A percentile compares a stretch with the other conserved stretches of the same genome.
These are phyloP conservation scores for Cornus controversa DNA, from an alignment of 148 eudicot genomes.

Conservation along the genomic window DNA sequence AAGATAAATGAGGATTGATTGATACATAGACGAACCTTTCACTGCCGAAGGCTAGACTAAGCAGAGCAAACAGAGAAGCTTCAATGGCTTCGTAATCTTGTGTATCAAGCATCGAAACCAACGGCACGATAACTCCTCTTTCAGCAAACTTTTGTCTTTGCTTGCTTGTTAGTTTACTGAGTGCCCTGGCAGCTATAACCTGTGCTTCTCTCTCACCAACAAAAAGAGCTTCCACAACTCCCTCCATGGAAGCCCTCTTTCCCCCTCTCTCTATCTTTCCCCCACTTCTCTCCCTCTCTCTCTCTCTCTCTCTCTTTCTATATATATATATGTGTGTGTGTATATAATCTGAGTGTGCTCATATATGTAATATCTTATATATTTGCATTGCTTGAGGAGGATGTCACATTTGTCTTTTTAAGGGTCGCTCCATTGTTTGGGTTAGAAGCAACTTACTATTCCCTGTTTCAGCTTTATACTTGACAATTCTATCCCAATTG, in stretches of 20 bases:
- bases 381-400: conserved; percentile 41
- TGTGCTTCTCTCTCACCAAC: conserved; percentile 34
- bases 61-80: conserved; percentile 70
- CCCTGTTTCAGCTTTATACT: conserved; percentile 21
- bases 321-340: not conserved
- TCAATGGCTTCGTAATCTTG: conserved; percentile 50
- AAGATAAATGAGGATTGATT: not conserved
- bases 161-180: conserved; percentile 42
- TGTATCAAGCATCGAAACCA: conserved; percentile 46
- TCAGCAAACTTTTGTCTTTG: conserved; percentile 54
- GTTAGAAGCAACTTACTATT: conserved; percentile 60
- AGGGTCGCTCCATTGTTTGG: conserved; percentile 39
- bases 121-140: conserved; percentile 44
- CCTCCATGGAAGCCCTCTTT: conserved; percentile 37
- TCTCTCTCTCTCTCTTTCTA: not conserved
- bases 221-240: conserved; percentile 47
- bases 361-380: not conserved
- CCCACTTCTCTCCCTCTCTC: not conserved
- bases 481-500: conserved; percentile 7
- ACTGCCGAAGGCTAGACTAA: conserved; percentile 71
- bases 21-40: conserved; percentile 44
- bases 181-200: conserved; percentile 42
- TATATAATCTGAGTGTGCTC: too few relatives aligned
- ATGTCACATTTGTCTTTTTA: conserved; percentile 21
- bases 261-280: conserved; percentile 3